These are phyloP conservation scores for Asterochloris erici DNA, from an alignment of 139 green algal genomes.

Conservation along the genomic window DNA sequence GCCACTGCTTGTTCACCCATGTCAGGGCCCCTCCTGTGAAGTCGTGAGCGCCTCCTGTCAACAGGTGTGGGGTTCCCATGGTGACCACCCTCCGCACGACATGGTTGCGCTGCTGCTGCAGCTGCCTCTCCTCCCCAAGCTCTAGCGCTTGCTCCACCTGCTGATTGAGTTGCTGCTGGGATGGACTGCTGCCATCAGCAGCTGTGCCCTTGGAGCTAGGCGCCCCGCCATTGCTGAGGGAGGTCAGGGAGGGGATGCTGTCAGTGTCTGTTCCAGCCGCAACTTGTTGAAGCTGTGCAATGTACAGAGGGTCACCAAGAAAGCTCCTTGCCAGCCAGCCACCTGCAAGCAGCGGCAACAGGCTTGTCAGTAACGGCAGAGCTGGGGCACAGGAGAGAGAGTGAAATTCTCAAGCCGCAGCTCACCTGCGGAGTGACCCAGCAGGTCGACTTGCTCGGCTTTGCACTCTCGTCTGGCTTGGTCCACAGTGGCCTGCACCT, in stretches of 20 bases:
- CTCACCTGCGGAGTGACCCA: slow-evolving; percentile 58
- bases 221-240: too few species aligned
- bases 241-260: too few species aligned
- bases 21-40: slow-evolving; percentile 63
- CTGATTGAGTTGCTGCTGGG: too few species aligned
- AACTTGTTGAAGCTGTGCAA: background rate
- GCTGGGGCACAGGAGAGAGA: too few species aligned
- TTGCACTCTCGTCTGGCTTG: slow-evolving; percentile 34
- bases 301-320: slow-evolving; percentile 36
- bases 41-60: slow-evolving; percentile 34
- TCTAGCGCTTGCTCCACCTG: background rate
- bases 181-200: too few species aligned
- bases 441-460: slow-evolving; percentile 42
- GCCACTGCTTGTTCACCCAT: slow-evolving; percentile 60
- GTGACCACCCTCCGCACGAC: slow-evolving; percentile 50
- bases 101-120: background rate
- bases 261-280: too few species aligned
- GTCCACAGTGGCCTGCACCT: slow-evolving; percentile 45
- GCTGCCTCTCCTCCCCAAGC: background rate
- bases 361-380: too few species aligned
- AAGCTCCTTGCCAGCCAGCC: slow-evolving; percentile 68
- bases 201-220: too few species aligned
- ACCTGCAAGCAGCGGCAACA: too few species aligned
- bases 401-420: too few species aligned
- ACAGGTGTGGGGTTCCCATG: slow-evolving; percentile 60